Evolutionary conservation across 2,329 filamentous ascomycete genomes (phyloP).

Genomic region (Hymenotorrendiella dingleyae): DNA sequence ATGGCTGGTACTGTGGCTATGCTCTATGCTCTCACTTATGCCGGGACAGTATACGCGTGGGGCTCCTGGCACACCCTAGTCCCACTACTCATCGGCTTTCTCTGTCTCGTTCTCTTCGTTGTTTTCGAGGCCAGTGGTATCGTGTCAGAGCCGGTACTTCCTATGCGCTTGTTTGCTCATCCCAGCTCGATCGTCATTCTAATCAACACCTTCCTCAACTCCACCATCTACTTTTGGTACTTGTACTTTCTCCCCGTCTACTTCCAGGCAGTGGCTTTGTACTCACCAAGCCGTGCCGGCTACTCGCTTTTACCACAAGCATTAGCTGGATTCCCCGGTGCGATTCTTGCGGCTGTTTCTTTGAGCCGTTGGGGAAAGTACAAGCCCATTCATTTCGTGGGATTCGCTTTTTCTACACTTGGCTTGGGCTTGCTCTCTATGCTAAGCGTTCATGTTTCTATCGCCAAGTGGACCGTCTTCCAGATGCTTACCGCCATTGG

Average conservation of each 20-base stretch:
- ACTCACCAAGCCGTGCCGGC: not conserved
- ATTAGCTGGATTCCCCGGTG: constrained; percentile 20
- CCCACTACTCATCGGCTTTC: constrained; percentile 30
- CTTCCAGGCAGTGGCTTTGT: constrained; percentile 1
- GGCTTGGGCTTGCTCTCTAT: constrained; percentile 19
- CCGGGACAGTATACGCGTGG: constrained; percentile 6
- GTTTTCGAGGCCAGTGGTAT: not conserved
- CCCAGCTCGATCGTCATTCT: constrained; percentile 30
- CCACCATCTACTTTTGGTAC: not conserved
- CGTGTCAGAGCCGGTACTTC: not conserved
- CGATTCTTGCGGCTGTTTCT: not conserved
- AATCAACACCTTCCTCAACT: constrained; percentile 16
- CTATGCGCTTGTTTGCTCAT: not conserved
- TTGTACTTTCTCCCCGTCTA: constrained; percentile 4
- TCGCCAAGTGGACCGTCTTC: constrained; percentile 36
- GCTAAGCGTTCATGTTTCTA: constrained; percentile 33
- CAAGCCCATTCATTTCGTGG: constrained; percentile 25
- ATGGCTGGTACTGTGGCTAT: constrained; percentile 35
- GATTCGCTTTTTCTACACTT: constrained; percentile 21
- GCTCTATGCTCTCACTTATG: constrained; percentile 32
- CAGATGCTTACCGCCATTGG: constrained; percentile 38
- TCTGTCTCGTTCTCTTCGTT: constrained; percentile 18
- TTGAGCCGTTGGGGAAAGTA: constrained; percentile 21
- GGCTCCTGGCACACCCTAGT: constrained; percentile 11
- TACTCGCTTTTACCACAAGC: not conserved